phyloP scores from a whole-genome alignment of 75 land plant species.

The Larix kaempferi region DNA sequence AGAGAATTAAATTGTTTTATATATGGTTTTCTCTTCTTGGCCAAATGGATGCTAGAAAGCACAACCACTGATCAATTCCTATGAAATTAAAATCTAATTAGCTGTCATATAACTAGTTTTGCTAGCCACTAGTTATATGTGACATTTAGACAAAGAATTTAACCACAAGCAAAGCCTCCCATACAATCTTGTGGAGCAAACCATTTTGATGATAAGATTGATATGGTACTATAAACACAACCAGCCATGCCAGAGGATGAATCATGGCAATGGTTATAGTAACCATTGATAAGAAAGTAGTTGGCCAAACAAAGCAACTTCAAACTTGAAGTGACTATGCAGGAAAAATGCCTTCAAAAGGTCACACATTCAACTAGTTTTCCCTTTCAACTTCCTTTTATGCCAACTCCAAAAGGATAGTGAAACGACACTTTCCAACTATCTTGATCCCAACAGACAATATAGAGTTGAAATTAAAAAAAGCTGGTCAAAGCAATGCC shows the following conservation, averaged over 20 bases:
- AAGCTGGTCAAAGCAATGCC: neutral
- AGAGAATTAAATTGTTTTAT: too few species aligned
- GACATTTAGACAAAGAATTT: neutral
- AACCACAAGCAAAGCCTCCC: neutral
- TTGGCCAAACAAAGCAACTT: conserved; percentile 2
- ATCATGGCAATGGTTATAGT: neutral
- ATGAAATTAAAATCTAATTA: neutral
- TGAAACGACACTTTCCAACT: neutral
- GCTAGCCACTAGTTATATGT: neutral
- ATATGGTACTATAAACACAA: conserved; percentile 3
- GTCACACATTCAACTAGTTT: neutral
- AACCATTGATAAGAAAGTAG: neutral
- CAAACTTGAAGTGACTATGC: neutral
- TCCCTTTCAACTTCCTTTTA: conserved; percentile 3
- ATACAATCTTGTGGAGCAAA: conserved; percentile 2
- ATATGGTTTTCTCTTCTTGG: too few species aligned
- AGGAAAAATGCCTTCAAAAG: neutral
- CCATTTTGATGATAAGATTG: neutral
- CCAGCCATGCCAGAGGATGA: neutral
- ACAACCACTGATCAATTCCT: neutral
- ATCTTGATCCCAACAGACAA: neutral
- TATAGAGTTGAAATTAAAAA: neutral
- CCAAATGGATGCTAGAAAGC: neutral
- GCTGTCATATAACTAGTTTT: neutral
- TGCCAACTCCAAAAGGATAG: neutral